Percentiles rank a stretch among this genome's conserved stretches.
Conservation (phyloP, 1,284 basidiomycete genomes). For the Ceratobasidium sp. region DNA sequence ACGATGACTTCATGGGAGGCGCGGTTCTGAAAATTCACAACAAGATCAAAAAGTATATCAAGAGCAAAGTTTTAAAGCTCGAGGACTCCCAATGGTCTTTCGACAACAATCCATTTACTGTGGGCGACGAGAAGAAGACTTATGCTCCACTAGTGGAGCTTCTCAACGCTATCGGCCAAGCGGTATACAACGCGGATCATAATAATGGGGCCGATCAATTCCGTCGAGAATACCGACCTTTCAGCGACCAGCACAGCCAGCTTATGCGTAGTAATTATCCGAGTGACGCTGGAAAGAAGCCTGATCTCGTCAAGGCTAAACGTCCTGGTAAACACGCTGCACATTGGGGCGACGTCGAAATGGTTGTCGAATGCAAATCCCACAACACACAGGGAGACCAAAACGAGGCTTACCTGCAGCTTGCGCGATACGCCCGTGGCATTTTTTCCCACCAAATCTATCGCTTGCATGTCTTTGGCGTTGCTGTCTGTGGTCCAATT, state of each 20-base stretch:
- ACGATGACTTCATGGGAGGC: neutral
- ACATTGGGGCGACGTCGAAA: slow-evolving; percentile 15
- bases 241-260: neutral
- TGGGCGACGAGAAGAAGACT: neutral
- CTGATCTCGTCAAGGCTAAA: slow-evolving; percentile 5
- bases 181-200: neutral
- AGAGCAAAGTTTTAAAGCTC: no score
- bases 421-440: slow-evolving; percentile 22
- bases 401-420: slow-evolving; percentile 18
- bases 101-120: neutral
- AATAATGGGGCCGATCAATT: neutral
- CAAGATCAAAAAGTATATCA: no score
- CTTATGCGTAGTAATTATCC: neutral
- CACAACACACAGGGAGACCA: neutral
- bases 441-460: neutral
- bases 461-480: neutral
- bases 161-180: slow-evolving; percentile 4
- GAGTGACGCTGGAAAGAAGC: neutral
- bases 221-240: neutral
- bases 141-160: neutral
- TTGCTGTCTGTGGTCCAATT: slow-evolving; percentile 11
- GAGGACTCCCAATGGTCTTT: neutral
- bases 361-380: slow-evolving; percentile 24
- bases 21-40: neutral
- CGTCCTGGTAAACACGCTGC: neutral